Percentiles rank a stretch among this genome's conserved stretches.
Conservation (phyloP, 495 filamentous ascomycete genomes). For the Tirmania nivea region DNA sequence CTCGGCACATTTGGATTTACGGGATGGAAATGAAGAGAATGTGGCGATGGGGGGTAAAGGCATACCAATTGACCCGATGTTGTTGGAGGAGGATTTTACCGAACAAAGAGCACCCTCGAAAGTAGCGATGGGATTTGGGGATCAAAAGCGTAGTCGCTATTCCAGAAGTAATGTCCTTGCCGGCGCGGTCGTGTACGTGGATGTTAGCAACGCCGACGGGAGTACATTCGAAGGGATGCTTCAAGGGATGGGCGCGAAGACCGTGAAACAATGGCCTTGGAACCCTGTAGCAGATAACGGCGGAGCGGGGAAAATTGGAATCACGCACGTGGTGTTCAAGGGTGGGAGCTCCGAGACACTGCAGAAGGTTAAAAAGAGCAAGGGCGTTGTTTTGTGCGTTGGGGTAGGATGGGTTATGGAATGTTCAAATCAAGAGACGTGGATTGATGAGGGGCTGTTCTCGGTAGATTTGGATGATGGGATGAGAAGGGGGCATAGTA, state of each 20-base stretch:
- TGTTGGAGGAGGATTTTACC: neutral
- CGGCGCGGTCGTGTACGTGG: slow-evolving; percentile 70
- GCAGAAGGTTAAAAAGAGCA: slow-evolving; percentile 59
- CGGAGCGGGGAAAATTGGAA: slow-evolving; percentile 41
- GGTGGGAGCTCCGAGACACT: slow-evolving; percentile 72
- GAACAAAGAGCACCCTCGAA: neutral
- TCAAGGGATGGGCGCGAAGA: slow-evolving; percentile 64
- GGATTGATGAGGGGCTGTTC: slow-evolving; percentile 53
- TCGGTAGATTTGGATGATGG: slow-evolving; percentile 13
- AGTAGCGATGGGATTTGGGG: neutral
- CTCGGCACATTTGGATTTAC: neutral
- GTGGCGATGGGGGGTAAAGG: neutral
- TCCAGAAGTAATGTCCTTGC: slow-evolving; percentile 24
- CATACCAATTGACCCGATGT: slow-evolving; percentile 15
- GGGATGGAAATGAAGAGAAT: no score
- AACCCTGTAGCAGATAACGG: slow-evolving; percentile 31
- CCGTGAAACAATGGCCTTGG: slow-evolving; percentile 70
- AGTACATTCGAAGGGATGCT: slow-evolving; percentile 65
- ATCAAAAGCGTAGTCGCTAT: no score
- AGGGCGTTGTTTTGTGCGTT: slow-evolving; percentile 60
- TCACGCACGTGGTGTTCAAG: slow-evolving; percentile 92
- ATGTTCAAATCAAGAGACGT: slow-evolving; percentile 25
- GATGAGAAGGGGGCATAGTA: slow-evolving; percentile 13
- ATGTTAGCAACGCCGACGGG: slow-evolving; percentile 79
- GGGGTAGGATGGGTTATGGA: slow-evolving; percentile 76